Base-by-base conservation (phyloP, 2,329 filamentous ascomycete genomes). In the Pseudopyrenochaeta lycopersici region DNA sequence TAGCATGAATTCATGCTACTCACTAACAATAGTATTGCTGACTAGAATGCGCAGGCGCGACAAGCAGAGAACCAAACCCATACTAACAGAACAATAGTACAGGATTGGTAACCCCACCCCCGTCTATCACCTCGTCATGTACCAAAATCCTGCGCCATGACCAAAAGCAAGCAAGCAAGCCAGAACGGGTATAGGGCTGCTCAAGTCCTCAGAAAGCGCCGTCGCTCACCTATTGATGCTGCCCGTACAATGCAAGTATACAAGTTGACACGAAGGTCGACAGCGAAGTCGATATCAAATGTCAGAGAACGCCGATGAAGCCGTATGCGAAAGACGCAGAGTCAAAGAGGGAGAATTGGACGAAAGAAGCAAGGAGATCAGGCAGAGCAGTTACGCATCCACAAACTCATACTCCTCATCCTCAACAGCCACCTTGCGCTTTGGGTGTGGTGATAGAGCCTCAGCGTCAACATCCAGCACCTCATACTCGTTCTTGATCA, bases 401-500 rank as follows among this genome's bases (percentile, higher is more conserved):
- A 78, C 63, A 45, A 78, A 76, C 64, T 76, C 75, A 60, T 76
- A 78, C 48, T 78, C 76, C 36, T 74, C 75, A 36, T 77, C 76
- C 56, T 77, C 76, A 11, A 66, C 60, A 18, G 68, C 64, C 39
- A 68, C 52, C 18, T 71, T 63, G 58, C 70, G 72, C 60, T 72
- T 73, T 36, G 65, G 54, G 30, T 54, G 62, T 20, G 69, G 63
- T 53, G 74, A 77, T 17, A 68, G 68, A 17, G 68, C 64, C 61
- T 48, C 46, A 15, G 77, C 75, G 30, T 77, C 66, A 14, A 67
- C 60, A 46, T 80, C 80, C 61, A 77, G 81, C 63, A 78, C 79
- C 66, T 87, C 84, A 63, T 87, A 88, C 74, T 87, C 85, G 50
- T 80, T 79, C 75, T 82, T 83, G 70, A 85, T 81, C 42, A 88